Base-by-base conservation (phyloP, 345 rosid species). In the Euclidium syriacum region DNA sequence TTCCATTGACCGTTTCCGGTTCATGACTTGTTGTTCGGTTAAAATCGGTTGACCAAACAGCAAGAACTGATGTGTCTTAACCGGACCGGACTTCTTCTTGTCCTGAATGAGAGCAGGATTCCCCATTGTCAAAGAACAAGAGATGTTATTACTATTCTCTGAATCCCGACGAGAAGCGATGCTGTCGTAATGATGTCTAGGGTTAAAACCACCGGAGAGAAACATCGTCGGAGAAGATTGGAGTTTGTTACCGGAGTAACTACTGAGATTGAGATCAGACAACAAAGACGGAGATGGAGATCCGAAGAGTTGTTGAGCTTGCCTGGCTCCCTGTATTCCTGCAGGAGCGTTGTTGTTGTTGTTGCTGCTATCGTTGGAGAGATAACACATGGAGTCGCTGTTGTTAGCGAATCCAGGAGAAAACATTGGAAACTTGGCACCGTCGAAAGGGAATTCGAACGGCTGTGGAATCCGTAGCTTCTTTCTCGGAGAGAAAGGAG, bases 311-410 rank as follows among this genome's bases (percentile, higher is more conserved):
- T 81, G 80, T 58, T 85, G 87, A 75, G 86, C 81, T 78, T 94
- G 99, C 99, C 99, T 94, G 99, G 99, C 91, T 90, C 99, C 99
- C 99, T 90, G 99, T 84, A 94, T 90, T 76, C 97, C 82, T 78
- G 91, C 94, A 85, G 98, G 85, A 87, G 89, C 76, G 16, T 65
- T 72, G 23, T 51, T 63, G 48, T 39, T 32, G 42, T 33, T 52
- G 24, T 6, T 27, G 35, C 22, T 70, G 48, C 63, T 78, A 60
- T 80, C 79, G 35, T 82, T 51, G n/a, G 62, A 78, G 49, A 85
- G 75, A 80, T 76, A 84, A 78, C 73, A 72, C 76, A 78, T 63
- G 47, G 82, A 79, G 52, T 87, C 81, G 72, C 73, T 75, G 7
- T 17, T 75, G 69, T 57, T 73, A 75, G 50, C 78, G 67, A 71